Conservation (phyloP, 2,329 filamentous ascomycete genomes). For the Colletotrichum tropicale region DNA sequence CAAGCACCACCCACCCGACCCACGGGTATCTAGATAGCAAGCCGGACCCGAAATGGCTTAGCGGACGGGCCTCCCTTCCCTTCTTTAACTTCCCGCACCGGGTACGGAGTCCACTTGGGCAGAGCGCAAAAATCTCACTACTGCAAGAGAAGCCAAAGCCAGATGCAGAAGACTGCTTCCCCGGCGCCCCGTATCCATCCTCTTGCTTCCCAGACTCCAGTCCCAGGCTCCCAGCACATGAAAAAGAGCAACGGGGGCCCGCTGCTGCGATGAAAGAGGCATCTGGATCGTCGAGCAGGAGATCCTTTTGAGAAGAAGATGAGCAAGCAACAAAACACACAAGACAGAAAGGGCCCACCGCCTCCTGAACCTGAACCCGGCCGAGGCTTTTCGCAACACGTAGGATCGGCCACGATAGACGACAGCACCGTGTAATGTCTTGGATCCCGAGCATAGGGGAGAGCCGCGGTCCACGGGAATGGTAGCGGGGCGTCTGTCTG, state of each 20-base stretch:
- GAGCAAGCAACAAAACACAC: background rate
- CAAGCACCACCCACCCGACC: background rate
- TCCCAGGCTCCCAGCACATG: background rate
- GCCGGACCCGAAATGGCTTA: constrained; percentile 8
- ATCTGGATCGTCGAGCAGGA: background rate
- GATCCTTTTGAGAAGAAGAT: background rate
- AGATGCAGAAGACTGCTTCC: background rate
- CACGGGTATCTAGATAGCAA: constrained; percentile 9
- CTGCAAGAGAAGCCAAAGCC: background rate
- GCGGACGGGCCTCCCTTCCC: constrained; percentile 5
- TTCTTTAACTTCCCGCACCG: constrained; percentile 2
- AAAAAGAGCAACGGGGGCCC: background rate
- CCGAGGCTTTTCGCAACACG: background rate
- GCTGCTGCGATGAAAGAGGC: background rate
- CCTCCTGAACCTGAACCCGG: background rate
- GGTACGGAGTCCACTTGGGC: background rate
- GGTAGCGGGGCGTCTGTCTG: background rate
- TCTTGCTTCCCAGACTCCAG: background rate
- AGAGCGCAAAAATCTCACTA: background rate
- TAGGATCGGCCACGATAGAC: background rate
- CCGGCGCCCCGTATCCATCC: constrained; percentile 1
- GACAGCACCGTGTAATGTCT: background rate
- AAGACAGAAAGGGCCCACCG: background rate
- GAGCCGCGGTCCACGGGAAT: background rate
- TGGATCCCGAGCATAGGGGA: background rate